Base-by-base conservation (phyloP, 1,139 yeast genomes). In the Sugiyamaella castrensis region DNA sequence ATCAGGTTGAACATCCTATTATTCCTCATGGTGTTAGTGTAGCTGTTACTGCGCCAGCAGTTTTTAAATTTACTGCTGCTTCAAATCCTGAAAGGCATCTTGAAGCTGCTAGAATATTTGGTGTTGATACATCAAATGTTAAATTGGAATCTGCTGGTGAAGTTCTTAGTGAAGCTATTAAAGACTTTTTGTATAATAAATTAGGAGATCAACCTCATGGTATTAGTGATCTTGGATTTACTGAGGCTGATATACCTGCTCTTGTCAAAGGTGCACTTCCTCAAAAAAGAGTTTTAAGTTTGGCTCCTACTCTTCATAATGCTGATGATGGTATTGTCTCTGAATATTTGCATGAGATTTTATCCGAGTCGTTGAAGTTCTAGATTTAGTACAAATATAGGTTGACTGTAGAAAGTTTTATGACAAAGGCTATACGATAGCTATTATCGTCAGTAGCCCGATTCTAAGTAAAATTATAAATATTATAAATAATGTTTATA, bases 1-100 rank as follows among this genome's bases (percentile, higher is more conserved):
- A 70, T 55, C 57, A 63, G 27, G 70, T 66, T 4, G 72, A 66
- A 51, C 69, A 68, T 51, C 68, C 71, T 8, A 67, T 70, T 48
- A 63, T 70, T 36, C 74, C 74, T 9, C 74, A 70, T 47, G 74
- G 74, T 28, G 73, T 70, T 27, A 60, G 68, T 26, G 74, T 70
- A 1, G 74, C 74, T 2, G 70, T 70, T 27, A 69, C 74, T 1
- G 65, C 74, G 1, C 74, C 74, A 0, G 67, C 72, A 8, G 73
- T 70, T 13, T 70, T 70, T 62, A 57, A 60, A 42, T 70, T 64
- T 58, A 69, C 74, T 4, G 74, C 69, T 1, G 56, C 73, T 11
- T 60, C 71, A n/a, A 69, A 68, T 55, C 74, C 74, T 4, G 70
- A 67, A 27, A 65, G 74, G 5, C 74, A 70, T 53, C 55, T 70